Evolutionary conservation across 106 monocot species (phyloP), one percentile per base, ranked within the genome.

Genomic region (Agapanthus africanus): DNA sequence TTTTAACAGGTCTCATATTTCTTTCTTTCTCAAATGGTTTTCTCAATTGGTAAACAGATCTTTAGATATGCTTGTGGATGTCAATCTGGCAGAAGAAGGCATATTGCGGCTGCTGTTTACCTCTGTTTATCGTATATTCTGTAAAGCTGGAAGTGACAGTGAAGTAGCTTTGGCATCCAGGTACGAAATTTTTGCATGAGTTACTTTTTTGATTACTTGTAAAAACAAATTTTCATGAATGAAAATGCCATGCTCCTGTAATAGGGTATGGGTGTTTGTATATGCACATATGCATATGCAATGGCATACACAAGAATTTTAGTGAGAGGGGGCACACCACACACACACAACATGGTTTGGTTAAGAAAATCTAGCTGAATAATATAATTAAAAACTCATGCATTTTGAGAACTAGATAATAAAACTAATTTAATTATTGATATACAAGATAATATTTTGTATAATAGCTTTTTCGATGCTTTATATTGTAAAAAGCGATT

Each of bases 51-150:
- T 46, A 30, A 66, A 70, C 80, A 93, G 93, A 80, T 93, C 83
- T 74, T 87, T 97, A 82, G 78, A 92, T 84, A 87, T 84, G 89
- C 88, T 97, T 69, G 86, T 68, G 23, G 84, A 86, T 64, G 78
- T 87, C 39, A 85, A 89, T 79, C 70, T 92, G 66, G 88, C 89
- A 38, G 97, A 97, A 76, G 97, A 97, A 82, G 97, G 97, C 33
- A 80, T 90, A 34, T 69, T 97, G 83, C 77, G 66, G 47, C 69
- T 97, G 69, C 57, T 97, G 65, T 87, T 97, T 79, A 69, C 92
- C 31, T 84, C 84, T 77, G 80, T 79, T 66, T 84, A 87, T 72
- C 80, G 73, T 70, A 77, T 92, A 42, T 84, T 82, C 57, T 67
- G 80, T 68, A 82, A 83, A 73, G 42, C 54, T 72, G 78, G 80